These are phyloP conservation scores for Pichia paraexigua DNA, from an alignment of 805 yeast species.

Conservation along the genomic window DNA sequence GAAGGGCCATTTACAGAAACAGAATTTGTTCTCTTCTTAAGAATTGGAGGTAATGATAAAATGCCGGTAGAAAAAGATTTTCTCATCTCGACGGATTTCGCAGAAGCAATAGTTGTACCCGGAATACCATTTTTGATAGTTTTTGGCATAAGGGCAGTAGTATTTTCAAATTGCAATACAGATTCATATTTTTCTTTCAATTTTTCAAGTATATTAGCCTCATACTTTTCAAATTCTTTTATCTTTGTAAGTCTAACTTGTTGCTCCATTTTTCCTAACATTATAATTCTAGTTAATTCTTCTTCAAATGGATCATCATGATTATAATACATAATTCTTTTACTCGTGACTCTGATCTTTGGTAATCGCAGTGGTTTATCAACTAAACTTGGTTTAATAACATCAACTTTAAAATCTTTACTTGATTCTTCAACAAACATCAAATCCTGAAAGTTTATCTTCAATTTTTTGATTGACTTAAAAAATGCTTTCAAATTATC, in stretches of 20 bases:
- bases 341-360: conserved; percentile 45
- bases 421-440: conserved; percentile 17
- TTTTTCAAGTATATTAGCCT: conserved; percentile 10
- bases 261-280: conserved; percentile 63
- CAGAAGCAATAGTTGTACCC: not conserved
- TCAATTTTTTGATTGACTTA: conserved; percentile 59
- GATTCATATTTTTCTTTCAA: conserved; percentile 29
- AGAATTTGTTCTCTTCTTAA: not conserved
- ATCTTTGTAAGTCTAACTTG: conserved; percentile 46
- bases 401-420: conserved; percentile 26
- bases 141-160: conserved; percentile 8
- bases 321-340: conserved; percentile 51
- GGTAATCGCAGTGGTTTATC: conserved; percentile 45
- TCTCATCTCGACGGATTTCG: not conserved
- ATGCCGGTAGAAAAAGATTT: conserved; percentile 4
- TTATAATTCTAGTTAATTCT: conserved; percentile 55
- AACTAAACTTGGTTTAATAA: conserved; percentile 26
- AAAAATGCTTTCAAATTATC: conserved; percentile 72
- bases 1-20: conserved; percentile 7
- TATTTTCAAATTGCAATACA: conserved; percentile 14
- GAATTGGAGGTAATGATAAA: not conserved
- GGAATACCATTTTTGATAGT: not conserved
- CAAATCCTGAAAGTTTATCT: conserved; percentile 19
- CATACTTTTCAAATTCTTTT: conserved; percentile 18
- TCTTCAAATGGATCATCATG: conserved; percentile 91